These are phyloP conservation scores for Cymbopogon citratus DNA, from an alignment of 176 grass and related monocot genomes.

Conservation along the genomic window DNA sequence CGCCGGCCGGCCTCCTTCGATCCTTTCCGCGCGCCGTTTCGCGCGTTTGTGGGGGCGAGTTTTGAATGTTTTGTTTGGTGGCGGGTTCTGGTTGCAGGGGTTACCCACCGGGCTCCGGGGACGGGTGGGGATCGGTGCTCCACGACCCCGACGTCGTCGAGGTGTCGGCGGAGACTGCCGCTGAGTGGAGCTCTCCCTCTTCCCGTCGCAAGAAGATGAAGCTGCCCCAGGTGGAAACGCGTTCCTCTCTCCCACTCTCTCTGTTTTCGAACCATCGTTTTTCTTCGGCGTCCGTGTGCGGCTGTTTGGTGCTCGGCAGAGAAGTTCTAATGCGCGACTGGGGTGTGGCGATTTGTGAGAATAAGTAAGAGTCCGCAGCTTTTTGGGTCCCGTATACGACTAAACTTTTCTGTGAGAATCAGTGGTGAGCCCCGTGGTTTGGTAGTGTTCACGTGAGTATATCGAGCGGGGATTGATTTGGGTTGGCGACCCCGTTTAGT, in stretches of 20 bases:
- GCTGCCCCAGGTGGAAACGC: slow-evolving; percentile 38
- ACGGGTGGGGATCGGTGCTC: not conserved
- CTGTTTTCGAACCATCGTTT: not conserved
- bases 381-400: not conserved
- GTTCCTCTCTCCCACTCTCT: not conserved
- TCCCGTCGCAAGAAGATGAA: slow-evolving; percentile 44
- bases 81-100: slow-evolving; percentile 15
- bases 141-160: slow-evolving; percentile 47
- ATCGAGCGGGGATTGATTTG: not conserved
- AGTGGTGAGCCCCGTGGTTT: not conserved
- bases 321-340: not conserved
- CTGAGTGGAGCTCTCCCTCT: slow-evolving; percentile 15
- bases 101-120: not conserved
- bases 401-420: not conserved
- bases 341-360: not conserved
- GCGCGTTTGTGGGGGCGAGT: not conserved
- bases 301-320: not conserved
- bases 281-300: not conserved
- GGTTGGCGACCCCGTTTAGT: not conserved
- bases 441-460: not conserved
- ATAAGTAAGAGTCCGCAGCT: too few relatives aligned
- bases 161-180: slow-evolving; percentile 27
- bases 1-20: not conserved
- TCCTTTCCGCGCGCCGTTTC: not conserved
- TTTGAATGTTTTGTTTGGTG: not conserved